A percentile compares a stretch with the other conserved stretches of the same genome.
These are phyloP conservation scores for Cladosporium sp. DNA, from an alignment of 2,329 filamentous ascomycete genomes.

Conservation along the genomic window DNA sequence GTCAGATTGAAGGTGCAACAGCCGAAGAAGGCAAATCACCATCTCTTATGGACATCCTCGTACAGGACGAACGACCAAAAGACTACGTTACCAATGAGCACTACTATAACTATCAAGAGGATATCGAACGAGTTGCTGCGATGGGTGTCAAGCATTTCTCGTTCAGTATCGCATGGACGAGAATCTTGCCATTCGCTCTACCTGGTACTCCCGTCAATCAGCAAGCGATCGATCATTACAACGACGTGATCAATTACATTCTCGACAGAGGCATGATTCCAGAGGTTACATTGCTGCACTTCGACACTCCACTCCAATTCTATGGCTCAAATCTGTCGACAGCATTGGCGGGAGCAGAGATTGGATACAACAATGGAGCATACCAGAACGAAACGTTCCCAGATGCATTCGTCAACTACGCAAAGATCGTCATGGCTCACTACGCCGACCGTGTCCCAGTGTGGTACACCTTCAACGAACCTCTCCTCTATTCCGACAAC, in stretches of 20 bases:
- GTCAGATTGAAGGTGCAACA: conserved; percentile 31
- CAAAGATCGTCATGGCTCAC: conserved; percentile 31
- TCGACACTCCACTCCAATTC: conserved; percentile 30
- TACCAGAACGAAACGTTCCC: conserved; percentile 26
- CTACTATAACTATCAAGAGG: conserved; percentile 45
- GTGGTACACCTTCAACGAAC: conserved; percentile 40
- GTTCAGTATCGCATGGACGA: conserved; percentile 46
- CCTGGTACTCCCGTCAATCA: conserved; percentile 44
- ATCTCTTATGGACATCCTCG: conserved; percentile 17
- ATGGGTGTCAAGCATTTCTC: conserved; percentile 33
- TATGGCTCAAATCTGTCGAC: conserved; percentile 1
- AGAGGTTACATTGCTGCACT: conserved; percentile 43
- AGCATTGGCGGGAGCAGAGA: conserved; percentile 26
- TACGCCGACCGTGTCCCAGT: conserved; percentile 35
- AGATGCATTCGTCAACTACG: conserved; percentile 34
- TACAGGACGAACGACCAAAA: conserved; percentile 13
- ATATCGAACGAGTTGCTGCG: conserved; percentile 36
- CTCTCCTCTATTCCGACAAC: conserved; percentile 15
- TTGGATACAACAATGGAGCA: conserved; percentile 27
- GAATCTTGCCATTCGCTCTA: conserved; percentile 46
- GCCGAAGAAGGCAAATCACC: conserved; percentile 25
- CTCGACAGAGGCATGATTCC: conserved; percentile 42
- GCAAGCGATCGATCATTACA: conserved; percentile 44
- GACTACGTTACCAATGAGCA: conserved; percentile 43
- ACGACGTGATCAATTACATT: conserved; percentile 40